phyloP scores from a whole-genome alignment of 148 eudicot species.

The Beta vulgaris region DNA sequence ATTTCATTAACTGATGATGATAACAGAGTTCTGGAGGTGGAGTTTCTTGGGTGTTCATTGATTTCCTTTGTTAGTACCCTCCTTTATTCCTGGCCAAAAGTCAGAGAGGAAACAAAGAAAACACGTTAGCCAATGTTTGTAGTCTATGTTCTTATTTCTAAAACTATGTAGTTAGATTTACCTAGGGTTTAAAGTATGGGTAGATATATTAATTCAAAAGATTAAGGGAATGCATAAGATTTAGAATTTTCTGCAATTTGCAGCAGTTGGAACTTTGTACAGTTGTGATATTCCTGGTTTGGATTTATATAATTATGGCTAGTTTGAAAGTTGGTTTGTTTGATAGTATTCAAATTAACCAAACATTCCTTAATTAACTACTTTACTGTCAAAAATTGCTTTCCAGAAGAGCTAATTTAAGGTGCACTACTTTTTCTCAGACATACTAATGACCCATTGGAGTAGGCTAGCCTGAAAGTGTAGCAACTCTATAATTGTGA shows the following conservation, averaged over 20 bases:
- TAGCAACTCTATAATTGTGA: constrained; percentile 1
- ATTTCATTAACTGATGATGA: constrained; percentile 21
- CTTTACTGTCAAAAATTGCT: constrained; percentile 4
- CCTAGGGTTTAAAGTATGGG: constrained; percentile 25
- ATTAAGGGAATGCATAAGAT: constrained; percentile 23
- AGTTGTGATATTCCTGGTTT: constrained; percentile 20
- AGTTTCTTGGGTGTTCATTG: constrained; percentile 13
- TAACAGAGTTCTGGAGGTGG: constrained; percentile 15
- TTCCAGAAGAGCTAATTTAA: constrained; percentile 2
- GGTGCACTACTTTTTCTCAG: constrained; percentile 15
- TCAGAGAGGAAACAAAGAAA: neutral
- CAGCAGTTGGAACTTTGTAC: constrained; percentile 31
- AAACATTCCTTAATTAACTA: neutral
- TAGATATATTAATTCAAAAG: constrained; percentile 27
- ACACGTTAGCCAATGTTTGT: constrained; percentile 11
- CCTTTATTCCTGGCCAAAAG: constrained; percentile 6
- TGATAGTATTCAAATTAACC: neutral
- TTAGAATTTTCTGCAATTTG: constrained; percentile 24
- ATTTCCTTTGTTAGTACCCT: constrained; percentile 20
- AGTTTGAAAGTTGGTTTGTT: constrained; percentile 15
- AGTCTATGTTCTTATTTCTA: constrained; percentile 16
- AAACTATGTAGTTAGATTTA: constrained; percentile 23
- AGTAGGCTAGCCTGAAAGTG: constrained; percentile 9
- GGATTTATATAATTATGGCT: constrained; percentile 10
- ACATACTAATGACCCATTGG: constrained; percentile 23